Percentiles rank a stretch among this genome's conserved stretches.
phyloP scores from a whole-genome alignment of 2,329 filamentous ascomycete genomes.

The Periconia sp. region DNA sequence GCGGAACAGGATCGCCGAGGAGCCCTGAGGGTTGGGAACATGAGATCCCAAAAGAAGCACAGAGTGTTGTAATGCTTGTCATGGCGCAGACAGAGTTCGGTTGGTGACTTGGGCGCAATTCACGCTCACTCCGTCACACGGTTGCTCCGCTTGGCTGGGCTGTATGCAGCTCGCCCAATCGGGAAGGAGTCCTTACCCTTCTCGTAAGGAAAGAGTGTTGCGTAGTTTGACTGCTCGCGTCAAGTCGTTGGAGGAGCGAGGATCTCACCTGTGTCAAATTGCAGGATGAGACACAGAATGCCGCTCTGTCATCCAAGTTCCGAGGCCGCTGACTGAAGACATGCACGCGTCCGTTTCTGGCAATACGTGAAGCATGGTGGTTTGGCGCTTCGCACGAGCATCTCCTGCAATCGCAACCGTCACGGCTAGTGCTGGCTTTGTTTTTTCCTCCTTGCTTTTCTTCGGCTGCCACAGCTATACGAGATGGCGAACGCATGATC shows the following conservation, averaged over 20 bases:
- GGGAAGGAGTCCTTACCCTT: constrained; percentile 14
- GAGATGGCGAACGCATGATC: constrained; percentile 17
- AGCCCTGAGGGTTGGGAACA: constrained; percentile 13
- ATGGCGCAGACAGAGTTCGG: not conserved
- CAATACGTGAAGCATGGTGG: constrained; percentile 22
- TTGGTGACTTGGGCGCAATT: not conserved
- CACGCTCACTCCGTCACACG: constrained; percentile 9
- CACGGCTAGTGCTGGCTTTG: constrained; percentile 14
- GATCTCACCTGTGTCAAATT: constrained; percentile 20
- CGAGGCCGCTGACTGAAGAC: constrained; percentile 6
- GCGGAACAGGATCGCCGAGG: constrained; percentile 24
- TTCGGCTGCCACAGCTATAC: constrained; percentile 20
- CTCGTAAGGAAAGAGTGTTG: constrained; percentile 9
- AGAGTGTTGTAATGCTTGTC: constrained; percentile 12
- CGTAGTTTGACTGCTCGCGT: constrained; percentile 5
- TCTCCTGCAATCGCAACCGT: constrained; percentile 9
- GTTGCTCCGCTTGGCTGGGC: constrained; percentile 16
- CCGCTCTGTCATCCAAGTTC: constrained; percentile 6
- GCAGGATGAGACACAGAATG: constrained; percentile 25
- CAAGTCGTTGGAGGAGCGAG: constrained; percentile 6
- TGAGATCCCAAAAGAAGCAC: constrained; percentile 7
- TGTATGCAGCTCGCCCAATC: constrained; percentile 25
- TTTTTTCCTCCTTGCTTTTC: constrained; percentile 22
- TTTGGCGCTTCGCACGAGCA: constrained; percentile 15
- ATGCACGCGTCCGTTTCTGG: constrained; percentile 25